Conservation (phyloP, 331 rosid genomes). For the Phaseolus coccineus region DNA sequence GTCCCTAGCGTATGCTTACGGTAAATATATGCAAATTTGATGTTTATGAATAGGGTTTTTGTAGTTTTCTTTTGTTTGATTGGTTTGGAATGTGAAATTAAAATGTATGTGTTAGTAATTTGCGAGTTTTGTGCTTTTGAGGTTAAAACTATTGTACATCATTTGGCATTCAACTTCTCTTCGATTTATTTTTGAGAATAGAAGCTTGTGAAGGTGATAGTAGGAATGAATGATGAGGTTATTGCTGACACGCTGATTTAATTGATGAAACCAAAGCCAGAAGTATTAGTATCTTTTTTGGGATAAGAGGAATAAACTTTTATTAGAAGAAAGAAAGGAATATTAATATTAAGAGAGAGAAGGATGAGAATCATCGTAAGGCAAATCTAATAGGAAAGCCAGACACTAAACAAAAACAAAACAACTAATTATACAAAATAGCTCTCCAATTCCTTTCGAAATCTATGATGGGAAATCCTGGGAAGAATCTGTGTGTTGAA, state of each 20-base stretch:
- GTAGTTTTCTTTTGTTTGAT: not conserved
- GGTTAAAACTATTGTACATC: not conserved
- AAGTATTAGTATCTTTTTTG: not conserved
- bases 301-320: not conserved
- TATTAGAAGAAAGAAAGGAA: not conserved
- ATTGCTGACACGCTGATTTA: not conserved
- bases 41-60: not conserved
- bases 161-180: not conserved
- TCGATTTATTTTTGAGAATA: not conserved
- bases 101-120: not conserved
- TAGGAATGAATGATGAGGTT: not conserved
- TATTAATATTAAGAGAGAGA: not conserved
- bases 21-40: constrained; percentile 46
- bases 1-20: constrained; percentile 83
- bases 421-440: not conserved
- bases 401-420: not conserved
- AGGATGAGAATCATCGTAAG: not conserved
- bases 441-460: not conserved
- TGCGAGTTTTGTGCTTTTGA: not conserved
- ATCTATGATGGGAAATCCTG: not conserved
- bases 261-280: constrained; percentile 5
- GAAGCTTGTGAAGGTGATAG: not conserved
- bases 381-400: not conserved
- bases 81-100: not conserved
- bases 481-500: not conserved